phyloP scores from a whole-genome alignment of 805 yeast genomes.

The Torulaspora franciscae region DNA sequence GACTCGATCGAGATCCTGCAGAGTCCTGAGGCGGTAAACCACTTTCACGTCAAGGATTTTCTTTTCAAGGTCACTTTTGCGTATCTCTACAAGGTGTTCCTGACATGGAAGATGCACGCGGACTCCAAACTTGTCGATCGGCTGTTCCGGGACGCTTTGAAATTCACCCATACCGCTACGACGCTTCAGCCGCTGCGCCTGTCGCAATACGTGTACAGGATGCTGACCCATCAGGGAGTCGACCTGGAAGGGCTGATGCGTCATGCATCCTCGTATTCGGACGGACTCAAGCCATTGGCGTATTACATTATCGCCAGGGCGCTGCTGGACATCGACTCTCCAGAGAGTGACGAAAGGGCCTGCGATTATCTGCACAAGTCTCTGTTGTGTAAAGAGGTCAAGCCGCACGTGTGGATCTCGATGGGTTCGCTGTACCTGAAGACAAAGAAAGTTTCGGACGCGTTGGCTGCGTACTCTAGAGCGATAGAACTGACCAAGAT shows the following conservation, averaged over 20 bases:
- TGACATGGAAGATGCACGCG: slow-evolving; percentile 7
- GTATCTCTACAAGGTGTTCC: slow-evolving; percentile 14
- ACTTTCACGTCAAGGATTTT: slow-evolving; percentile 11
- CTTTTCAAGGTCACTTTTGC: slow-evolving; percentile 16
- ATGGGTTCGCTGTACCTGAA: slow-evolving; percentile 58
- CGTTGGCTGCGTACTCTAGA: slow-evolving; percentile 62
- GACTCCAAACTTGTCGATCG: neutral
- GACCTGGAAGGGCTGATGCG: slow-evolving; percentile 10
- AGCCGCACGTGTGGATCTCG: slow-evolving; percentile 61
- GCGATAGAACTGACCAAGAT: slow-evolving; percentile 43
- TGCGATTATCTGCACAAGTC: slow-evolving; percentile 23
- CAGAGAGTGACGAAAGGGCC: slow-evolving; percentile 17
- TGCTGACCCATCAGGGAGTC: slow-evolving; percentile 6
- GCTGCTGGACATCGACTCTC: slow-evolving; percentile 10
- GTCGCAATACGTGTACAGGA: slow-evolving; percentile 7
- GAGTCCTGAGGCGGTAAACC: slow-evolving; percentile 5
- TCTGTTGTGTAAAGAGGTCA: slow-evolving; percentile 13
- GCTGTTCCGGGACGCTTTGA: neutral
- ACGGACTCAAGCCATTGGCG: slow-evolving; percentile 8
- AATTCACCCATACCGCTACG: slow-evolving; percentile 14
- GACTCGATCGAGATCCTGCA: slow-evolving; percentile 15
- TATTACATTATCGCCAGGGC: slow-evolving; percentile 21
- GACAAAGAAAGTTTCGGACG: slow-evolving; percentile 58
- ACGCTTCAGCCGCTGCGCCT: slow-evolving; percentile 13
- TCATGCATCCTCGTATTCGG: slow-evolving; percentile 8